Conservation (phyloP, 2,329 filamentous ascomycete species). For the Ilyonectria robusta region DNA sequence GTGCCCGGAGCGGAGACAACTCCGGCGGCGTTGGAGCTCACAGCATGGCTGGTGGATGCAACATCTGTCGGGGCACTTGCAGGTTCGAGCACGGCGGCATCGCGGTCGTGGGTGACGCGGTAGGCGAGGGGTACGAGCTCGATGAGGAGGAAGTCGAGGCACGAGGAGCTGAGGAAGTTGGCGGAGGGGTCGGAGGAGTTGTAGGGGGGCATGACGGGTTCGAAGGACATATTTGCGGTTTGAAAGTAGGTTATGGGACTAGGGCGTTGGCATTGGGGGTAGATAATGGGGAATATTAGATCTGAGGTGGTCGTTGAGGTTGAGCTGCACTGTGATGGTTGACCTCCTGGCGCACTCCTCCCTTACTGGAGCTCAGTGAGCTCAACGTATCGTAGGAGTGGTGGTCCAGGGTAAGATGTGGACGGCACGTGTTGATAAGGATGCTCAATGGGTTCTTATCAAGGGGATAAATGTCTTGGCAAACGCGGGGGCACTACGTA, state of each 20-base stretch:
- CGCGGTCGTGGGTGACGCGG: slow-evolving; percentile 83
- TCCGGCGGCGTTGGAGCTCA: slow-evolving; percentile 46
- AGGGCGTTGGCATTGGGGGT: not conserved
- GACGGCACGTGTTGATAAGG: slow-evolving; percentile 38
- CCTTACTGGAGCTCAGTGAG: slow-evolving; percentile 4
- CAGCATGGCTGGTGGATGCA: slow-evolving; percentile 40
- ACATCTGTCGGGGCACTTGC: slow-evolving; percentile 37
- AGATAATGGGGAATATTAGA: not conserved
- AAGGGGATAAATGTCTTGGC: slow-evolving; percentile 15
- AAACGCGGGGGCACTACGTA: slow-evolving; percentile 30
- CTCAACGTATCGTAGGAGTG: slow-evolving; percentile 9
- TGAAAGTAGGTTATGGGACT: not conserved
- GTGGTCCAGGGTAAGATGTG: not conserved
- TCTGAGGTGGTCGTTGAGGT: slow-evolving; percentile 1
- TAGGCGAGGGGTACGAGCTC: slow-evolving; percentile 96
- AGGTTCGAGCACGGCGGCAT: slow-evolving; percentile 60
- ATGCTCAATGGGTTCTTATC: slow-evolving; percentile 7
- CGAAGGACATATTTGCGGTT: slow-evolving; percentile 75
- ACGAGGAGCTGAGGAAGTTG: slow-evolving; percentile 84
- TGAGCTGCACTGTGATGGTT: slow-evolving; percentile 8
- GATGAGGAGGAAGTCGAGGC: slow-evolving; percentile 94
- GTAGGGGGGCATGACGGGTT: slow-evolving; percentile 77
- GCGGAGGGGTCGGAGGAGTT: slow-evolving; percentile 81
- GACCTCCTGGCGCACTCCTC: slow-evolving; percentile 11
- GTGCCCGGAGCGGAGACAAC: slow-evolving; percentile 42